Conservation (phyloP, 2,329 filamentous ascomycete species). For the Beauveria pseudobassiana region DNA sequence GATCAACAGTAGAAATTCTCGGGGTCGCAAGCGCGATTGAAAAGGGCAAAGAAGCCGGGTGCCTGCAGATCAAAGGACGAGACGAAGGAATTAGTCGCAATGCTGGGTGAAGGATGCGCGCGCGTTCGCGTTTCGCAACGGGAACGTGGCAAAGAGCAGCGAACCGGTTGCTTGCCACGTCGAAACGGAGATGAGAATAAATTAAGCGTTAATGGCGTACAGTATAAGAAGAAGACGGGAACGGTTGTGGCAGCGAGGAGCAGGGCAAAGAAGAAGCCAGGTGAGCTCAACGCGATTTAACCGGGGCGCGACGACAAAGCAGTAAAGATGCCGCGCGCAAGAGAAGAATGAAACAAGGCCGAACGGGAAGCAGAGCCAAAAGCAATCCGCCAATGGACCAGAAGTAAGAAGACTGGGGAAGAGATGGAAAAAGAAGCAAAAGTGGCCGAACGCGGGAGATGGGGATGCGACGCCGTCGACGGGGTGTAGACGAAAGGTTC, state of each 20-base stretch:
- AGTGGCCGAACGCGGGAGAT: slow-evolving; percentile 2
- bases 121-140: neutral
- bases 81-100: slow-evolving; percentile 1
- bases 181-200: neutral
- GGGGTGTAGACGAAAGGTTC: slow-evolving; percentile 4
- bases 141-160: neutral
- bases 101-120: neutral
- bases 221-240: neutral
- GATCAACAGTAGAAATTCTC: neutral
- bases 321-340: neutral
- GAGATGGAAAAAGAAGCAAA: slow-evolving; percentile 12
- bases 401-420: neutral
- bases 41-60: neutral
- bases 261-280: neutral
- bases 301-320: neutral
- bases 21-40: neutral
- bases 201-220: neutral
- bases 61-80: neutral
- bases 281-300: slow-evolving; percentile 4
- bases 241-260: neutral
- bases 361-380: neutral
- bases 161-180: neutral
- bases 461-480: slow-evolving; percentile 7
- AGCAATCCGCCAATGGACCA: neutral
- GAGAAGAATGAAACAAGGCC: neutral